These are phyloP conservation scores for Bifiguratus adelaidae DNA, from an alignment of 192 early-diverging fungal genomes.

Conservation along the genomic window DNA sequence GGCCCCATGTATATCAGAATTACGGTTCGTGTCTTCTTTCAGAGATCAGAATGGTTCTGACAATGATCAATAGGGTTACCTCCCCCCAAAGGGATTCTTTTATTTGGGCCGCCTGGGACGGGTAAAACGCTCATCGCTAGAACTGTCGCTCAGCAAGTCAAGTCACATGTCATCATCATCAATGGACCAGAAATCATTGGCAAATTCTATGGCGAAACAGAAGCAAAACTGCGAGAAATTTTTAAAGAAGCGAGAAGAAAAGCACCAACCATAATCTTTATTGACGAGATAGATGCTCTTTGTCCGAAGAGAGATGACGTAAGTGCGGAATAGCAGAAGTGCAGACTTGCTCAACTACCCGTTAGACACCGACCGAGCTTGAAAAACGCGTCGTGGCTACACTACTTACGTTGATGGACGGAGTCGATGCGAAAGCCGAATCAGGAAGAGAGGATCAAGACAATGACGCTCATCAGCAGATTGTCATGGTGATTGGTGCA, in stretches of 20 bases:
- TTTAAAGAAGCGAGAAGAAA: conserved; percentile 62
- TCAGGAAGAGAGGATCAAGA: neutral
- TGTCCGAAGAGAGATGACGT: conserved; percentile 82
- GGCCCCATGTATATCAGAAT: conserved; percentile 59
- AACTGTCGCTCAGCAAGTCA: conserved; percentile 73
- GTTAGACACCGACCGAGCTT: conserved; percentile 58
- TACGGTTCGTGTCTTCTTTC: conserved; percentile 39
- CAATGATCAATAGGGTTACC: conserved; percentile 38
- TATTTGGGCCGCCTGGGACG: conserved; percentile 88
- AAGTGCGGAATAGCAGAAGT: neutral
- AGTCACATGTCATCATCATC: conserved; percentile 61
- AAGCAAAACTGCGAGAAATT: conserved; percentile 70
- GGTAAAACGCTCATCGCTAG: conserved; percentile 94
- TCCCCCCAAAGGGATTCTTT: conserved; percentile 86
- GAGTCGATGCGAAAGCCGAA: conserved; percentile 18
- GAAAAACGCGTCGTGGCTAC: conserved; percentile 89
- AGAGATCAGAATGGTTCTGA: neutral
- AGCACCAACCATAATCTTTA: conserved; percentile 79
- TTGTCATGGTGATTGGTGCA: conserved; percentile 78
- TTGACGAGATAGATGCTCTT: conserved; percentile 91
- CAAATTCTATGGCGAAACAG: conserved; percentile 91
- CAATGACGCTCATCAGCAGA: conserved; percentile 3
- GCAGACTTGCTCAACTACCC: neutral
- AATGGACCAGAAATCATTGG: conserved; percentile 89
- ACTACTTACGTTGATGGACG: conserved; percentile 91